Evolutionary conservation across 169 alveolate genomes (phyloP).

Genomic region (Perkinsus marinus): DNA sequence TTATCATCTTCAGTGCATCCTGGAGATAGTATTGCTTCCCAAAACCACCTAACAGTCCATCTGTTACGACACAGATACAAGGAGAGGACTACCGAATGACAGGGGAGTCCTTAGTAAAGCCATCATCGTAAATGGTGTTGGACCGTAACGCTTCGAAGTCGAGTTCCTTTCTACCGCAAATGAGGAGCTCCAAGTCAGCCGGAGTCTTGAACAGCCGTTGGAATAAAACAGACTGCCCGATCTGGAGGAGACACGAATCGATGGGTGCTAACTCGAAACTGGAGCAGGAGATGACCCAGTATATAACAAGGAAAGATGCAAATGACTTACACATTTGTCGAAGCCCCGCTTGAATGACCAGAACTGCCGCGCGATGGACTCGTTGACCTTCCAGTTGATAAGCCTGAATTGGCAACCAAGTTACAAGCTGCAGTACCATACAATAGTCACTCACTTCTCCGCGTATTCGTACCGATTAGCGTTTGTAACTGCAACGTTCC

Average conservation of each 20-base stretch:
- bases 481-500: neutral
- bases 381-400: slow-evolving; percentile 15
- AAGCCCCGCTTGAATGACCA: slow-evolving; percentile 58
- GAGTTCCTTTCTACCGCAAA: slow-evolving; percentile 54
- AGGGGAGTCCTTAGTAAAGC: slow-evolving; percentile 33
- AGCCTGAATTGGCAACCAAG: neutral
- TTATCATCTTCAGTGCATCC: neutral
- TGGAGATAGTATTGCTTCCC: neutral
- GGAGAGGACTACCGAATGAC: neutral
- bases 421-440: neutral
- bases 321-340: neutral
- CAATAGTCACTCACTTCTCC: neutral
- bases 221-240: neutral
- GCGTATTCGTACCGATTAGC: neutral
- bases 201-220: slow-evolving; percentile 12
- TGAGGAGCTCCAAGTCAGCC: slow-evolving; percentile 53
- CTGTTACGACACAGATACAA: neutral
- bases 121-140: slow-evolving; percentile 53
- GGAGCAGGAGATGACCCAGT: no score
- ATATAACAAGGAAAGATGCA: neutral
- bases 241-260: neutral
- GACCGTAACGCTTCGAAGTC: slow-evolving; percentile 53
- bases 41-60: neutral
- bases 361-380: slow-evolving; percentile 44
- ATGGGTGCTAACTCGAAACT: no score